A percentile compares a stretch with the other conserved stretches of the same genome.
phyloP scores from a whole-genome alignment of 2,329 filamentous ascomycete species.

The Alternaria brassicae region DNA sequence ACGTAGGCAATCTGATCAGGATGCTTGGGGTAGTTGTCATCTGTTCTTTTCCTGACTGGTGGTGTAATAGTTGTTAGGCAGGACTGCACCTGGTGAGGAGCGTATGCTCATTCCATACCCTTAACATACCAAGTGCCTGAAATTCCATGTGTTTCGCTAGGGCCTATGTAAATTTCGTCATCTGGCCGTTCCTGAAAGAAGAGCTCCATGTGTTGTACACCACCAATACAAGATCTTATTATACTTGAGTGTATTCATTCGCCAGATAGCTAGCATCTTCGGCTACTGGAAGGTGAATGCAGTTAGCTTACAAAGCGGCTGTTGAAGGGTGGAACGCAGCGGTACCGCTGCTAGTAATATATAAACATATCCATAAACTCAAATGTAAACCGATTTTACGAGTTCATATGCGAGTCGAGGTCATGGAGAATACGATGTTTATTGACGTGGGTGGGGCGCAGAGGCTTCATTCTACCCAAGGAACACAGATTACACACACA shows the following conservation, averaged over 20 bases:
- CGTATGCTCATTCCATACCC: background rate
- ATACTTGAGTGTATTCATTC: background rate
- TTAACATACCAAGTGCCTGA: background rate
- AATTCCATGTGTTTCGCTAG: background rate
- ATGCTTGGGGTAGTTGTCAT: background rate
- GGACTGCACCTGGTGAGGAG: background rate
- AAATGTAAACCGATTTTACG: background rate
- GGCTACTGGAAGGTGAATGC: background rate
- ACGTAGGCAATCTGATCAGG: background rate
- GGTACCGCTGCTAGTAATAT: background rate
- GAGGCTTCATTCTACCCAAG: background rate
- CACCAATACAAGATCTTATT: conserved; percentile 52
- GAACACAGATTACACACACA: too few species aligned
- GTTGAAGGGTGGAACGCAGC: background rate
- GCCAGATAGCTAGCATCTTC: background rate
- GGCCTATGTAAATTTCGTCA: background rate
- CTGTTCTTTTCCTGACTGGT: background rate
- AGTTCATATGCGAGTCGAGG: background rate
- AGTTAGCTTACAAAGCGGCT: conserved; percentile 1
- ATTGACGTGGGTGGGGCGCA: background rate
- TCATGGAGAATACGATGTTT: background rate
- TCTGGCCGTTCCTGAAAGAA: background rate
- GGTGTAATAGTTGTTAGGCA: background rate
- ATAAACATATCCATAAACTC: background rate
- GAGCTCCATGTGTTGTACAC: background rate